Base-by-base conservation (phyloP, 2,329 filamentous ascomycete genomes). In the Onygenales sp. region DNA sequence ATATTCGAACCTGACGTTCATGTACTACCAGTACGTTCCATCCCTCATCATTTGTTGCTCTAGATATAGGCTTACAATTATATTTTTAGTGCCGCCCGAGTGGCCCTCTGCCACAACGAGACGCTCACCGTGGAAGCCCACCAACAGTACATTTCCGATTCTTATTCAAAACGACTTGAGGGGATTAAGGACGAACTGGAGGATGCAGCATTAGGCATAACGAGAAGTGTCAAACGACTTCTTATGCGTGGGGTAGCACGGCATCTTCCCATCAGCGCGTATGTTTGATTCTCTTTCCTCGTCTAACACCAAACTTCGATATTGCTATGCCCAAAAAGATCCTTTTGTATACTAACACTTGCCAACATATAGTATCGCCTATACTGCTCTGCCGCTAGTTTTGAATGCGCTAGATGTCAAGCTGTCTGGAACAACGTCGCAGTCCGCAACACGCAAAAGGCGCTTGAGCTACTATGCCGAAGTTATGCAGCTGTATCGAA, bases 211-310 rank as follows among this genome's bases (percentile, higher is more conserved):
- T 68, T 66, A 3, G 71, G 73, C 0, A 67, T 77, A 6, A 77
- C 73, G 0, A 67, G 71, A 53, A 74, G 73, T 9, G 66, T 78
- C 43, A 75, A 76, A 42, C 72, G 76, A 52, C 70, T 79, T 4
- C 70, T 76, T 3, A 66, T 72, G 10, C 68, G 73, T n/a, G 69
- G 69, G 2, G 67, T 76, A 2, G 72, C 69, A 5, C 69, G 74
- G 6, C 76, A 70, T 65, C 61, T 78, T 0, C 76, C 76, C 3
- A 72, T 78, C 10, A 76, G 72, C 55, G 74, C 75, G 72, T 75
- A 61, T 60, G 72, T 69, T 7, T 35, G 35, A 5, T 27, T 33
- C 5, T 11, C 8, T 55, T n/a, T 27, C 21, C 21, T 27, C 21
- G 21, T 27, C 21, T 27, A 27, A 5, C 21, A 27, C 21, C 21